Conservation (phyloP, 768 basidiomycete genomes). For the Collybia sordida region DNA sequence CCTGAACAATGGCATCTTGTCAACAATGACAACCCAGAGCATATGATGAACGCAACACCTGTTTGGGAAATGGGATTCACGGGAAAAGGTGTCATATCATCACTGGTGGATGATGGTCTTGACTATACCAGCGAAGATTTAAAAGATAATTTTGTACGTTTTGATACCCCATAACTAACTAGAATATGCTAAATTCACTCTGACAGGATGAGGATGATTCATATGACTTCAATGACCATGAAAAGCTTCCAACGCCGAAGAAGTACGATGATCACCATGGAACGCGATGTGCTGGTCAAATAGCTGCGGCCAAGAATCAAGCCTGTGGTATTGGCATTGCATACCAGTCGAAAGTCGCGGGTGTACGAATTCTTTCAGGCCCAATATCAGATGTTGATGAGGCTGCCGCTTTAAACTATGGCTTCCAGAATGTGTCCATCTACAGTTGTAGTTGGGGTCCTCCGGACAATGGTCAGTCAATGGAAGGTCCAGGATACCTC, state of each 20-base stretch:
- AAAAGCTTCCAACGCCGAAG: constrained; percentile 80
- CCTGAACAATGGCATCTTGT: constrained; percentile 91
- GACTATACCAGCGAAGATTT: constrained; percentile 90
- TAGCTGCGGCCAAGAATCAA: constrained; percentile 89
- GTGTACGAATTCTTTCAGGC: constrained; percentile 92
- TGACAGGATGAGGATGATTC: constrained; percentile 80
- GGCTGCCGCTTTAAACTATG: constrained; percentile 92
- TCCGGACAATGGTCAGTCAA: constrained; percentile 88
- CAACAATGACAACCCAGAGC: constrained; percentile 78
- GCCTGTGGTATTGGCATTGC: constrained; percentile 95
- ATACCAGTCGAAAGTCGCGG: constrained; percentile 88
- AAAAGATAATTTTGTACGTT: constrained; percentile 86
- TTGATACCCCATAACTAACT: background rate
- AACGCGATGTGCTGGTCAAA: constrained; percentile 96
- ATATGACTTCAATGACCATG: constrained; percentile 96
- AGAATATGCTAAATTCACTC: too few species aligned
- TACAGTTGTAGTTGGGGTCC: constrained; percentile 99
- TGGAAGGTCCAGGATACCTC: constrained; percentile 91
- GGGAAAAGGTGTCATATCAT: constrained; percentile 82
- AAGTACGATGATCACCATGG: constrained; percentile 94
- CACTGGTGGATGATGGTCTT: constrained; percentile 93
- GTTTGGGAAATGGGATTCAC: constrained; percentile 92
- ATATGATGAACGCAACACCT: constrained; percentile 90
- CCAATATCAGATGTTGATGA: constrained; percentile 96
- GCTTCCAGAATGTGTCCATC: constrained; percentile 87